Evolutionary conservation across 768 basidiomycete species (phyloP), one percentile per base, ranked within the genome.

Genomic region (Tylopilus rubrobrunneus): DNA sequence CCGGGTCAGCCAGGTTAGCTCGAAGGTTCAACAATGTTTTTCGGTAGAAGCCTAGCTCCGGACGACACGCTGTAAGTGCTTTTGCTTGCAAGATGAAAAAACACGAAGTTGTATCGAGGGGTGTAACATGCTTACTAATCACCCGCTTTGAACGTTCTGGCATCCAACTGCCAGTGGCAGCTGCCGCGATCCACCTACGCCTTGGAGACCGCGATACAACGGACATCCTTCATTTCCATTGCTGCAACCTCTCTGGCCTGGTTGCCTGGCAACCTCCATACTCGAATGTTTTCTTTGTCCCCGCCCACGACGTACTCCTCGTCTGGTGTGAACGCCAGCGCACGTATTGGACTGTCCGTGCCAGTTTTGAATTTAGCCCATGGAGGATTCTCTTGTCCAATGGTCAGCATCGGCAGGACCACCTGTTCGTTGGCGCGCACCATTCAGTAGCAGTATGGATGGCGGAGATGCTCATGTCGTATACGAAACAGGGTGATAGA

Each of bases 141-240:
- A n/a, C n/a, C n/a, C n/a, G n/a, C 29, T 28, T 49, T 39, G 39
- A 31, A 51, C n/a, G 48, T n/a, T 33, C 15, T 11, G 11, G 17
- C 3, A 1, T 46, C 42, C 58, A 51, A 17, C 51, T 49, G 14
- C n/a, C n/a, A n/a, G n/a, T n/a, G n/a, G 37, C 43, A n/a, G 50
- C 59, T 25, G 55, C 59, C 37, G 51, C 55, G 7, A 60, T 50
- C 45, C 49, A 56, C 42, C 6, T 42, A 1, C 37, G 9, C 54
- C 21, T 12, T 47, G 4, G 58, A 52, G 29, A 60, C 43, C 8
- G 50, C 58, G 7, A 60, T n/a, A 15, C 21, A 48, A 27, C 41
- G 28, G 15, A 60, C 59, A 11, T 56, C 59, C 29, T 14, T 48
- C 2, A 42, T 40, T 11, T 49, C 45, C 28, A 42, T 28, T 19